phyloP scores from a whole-genome alignment of 1,284 basidiomycete genomes.

The Ceratobasidium papillatum region DNA sequence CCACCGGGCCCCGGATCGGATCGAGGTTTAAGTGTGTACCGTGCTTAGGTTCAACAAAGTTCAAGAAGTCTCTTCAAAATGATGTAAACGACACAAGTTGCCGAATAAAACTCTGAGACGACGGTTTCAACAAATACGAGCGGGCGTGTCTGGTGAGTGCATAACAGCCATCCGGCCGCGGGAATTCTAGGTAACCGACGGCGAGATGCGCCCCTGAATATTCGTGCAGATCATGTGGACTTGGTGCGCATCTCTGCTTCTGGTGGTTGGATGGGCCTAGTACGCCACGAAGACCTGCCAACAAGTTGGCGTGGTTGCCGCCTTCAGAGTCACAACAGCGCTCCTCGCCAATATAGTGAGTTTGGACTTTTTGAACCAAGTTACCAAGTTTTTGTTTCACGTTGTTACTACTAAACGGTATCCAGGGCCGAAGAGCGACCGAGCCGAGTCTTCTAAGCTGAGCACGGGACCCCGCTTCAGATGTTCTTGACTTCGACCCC shows the following conservation, averaged over 20 bases:
- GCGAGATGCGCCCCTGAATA: not conserved
- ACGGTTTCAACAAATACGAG: not conserved
- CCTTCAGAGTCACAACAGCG: not conserved
- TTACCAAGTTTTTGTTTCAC: not conserved
- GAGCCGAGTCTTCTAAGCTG: constrained; percentile 3
- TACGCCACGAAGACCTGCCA: not conserved
- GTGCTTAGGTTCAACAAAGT: no score
- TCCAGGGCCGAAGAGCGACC: constrained; percentile 32
- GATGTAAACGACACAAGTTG: no score
- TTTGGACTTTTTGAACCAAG: not conserved
- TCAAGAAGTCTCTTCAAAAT: no score
- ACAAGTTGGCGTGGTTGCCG: not conserved
- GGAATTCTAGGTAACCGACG: not conserved
- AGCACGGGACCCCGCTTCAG: constrained; percentile 27
- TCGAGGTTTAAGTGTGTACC: not conserved
- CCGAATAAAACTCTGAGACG: no score
- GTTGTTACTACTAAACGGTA: not conserved
- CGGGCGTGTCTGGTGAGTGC: not conserved
- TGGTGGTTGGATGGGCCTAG: not conserved
- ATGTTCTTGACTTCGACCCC: constrained; percentile 22
- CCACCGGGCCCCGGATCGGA: not conserved
- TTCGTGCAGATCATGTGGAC: not conserved
- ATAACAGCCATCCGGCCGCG: not conserved
- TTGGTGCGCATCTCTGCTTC: not conserved
- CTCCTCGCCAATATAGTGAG: not conserved